Conservation (phyloP, 257 asterid genomes). For the Perilla frutescens region DNA sequence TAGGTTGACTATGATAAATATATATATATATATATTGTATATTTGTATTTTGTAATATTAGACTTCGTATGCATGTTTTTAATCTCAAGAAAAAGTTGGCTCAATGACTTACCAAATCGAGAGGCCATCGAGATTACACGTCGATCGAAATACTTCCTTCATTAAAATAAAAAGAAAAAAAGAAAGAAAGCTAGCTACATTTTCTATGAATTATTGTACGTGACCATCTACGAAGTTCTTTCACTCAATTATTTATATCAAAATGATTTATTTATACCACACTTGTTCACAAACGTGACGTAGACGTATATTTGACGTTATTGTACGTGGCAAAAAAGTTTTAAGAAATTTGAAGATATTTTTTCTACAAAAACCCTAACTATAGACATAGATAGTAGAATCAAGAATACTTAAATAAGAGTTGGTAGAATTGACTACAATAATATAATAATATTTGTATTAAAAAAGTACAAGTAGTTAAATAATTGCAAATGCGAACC, state of each 20-base stretch:
- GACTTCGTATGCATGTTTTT: neutral
- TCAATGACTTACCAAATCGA: no score
- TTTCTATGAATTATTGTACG: no score
- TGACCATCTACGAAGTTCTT: constrained; percentile 1
- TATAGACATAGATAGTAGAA: neutral
- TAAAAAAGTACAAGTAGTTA: no score
- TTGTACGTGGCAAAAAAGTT: neutral
- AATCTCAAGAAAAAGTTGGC: no score
- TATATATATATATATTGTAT: no score
- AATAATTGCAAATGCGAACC: no score
- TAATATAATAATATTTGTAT: neutral
- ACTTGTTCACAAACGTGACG: constrained; percentile 15
- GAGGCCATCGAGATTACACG: constrained; percentile 26
- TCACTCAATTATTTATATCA: neutral
- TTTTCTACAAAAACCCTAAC: neutral
- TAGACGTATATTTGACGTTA: constrained; percentile 13
- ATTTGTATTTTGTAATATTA: neutral
- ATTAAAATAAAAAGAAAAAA: no score
- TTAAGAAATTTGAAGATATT: neutral
- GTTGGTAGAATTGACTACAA: constrained; percentile 16
- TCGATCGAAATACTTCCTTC: constrained; percentile 2
- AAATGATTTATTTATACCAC: neutral
- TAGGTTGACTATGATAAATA: neutral
- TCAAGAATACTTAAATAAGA: neutral
- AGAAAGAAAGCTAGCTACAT: no score